phyloP scores from a whole-genome alignment of 169 alveolate species.

The Eimeria acervulina region DNA sequence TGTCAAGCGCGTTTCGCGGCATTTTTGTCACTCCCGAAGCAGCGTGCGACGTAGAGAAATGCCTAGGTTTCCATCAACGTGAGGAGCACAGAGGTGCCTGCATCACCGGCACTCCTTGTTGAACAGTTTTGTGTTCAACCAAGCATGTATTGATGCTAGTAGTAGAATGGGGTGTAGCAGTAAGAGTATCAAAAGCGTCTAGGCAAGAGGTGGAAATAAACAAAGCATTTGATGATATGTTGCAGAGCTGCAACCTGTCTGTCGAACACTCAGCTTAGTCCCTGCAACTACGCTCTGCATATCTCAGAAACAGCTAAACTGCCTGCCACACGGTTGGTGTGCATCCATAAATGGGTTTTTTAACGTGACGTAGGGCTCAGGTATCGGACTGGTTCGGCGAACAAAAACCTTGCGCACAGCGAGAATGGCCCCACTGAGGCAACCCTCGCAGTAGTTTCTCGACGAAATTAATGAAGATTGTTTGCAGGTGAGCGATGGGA shows the following conservation, averaged over 20 bases:
- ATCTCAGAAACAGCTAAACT: neutral
- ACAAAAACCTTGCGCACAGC: neutral
- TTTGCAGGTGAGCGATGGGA: too few species aligned
- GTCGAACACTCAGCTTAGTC: neutral
- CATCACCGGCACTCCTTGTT: neutral
- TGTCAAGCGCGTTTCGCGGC: neutral
- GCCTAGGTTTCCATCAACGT: neutral
- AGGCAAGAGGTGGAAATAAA: neutral
- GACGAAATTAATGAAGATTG: too few species aligned
- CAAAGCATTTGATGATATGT: neutral
- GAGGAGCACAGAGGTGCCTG: neutral
- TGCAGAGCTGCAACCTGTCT: neutral
- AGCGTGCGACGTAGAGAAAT: neutral
- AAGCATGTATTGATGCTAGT: neutral
- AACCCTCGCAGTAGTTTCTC: too few species aligned
- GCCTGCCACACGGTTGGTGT: neutral
- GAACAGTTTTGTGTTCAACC: neutral
- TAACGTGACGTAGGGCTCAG: too few species aligned
- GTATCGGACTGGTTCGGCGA: too few species aligned
- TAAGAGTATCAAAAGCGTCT: neutral
- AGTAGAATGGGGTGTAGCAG: neutral
- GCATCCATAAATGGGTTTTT: neutral
- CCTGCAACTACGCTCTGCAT: neutral
- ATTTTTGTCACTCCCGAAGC: neutral
- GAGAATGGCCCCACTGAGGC: too few species aligned